Evolutionary conservation across 192 early-diverging fungal genomes (phyloP).

Genomic region (Entomortierella beljakovae): DNA sequence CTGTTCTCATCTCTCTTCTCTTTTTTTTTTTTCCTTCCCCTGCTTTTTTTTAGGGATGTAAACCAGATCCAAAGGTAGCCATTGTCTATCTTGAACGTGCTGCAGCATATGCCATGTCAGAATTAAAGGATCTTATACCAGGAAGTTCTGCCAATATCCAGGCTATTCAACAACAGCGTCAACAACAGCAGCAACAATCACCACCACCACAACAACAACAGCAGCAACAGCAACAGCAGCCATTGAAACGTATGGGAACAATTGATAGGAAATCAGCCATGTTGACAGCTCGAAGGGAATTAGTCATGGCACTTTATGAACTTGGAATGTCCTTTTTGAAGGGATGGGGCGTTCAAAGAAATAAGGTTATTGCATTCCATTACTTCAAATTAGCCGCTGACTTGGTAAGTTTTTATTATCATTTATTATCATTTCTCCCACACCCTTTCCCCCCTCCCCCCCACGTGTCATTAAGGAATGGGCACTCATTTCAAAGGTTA

Average conservation of each 20-base stretch:
- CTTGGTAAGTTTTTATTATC: constrained; percentile 46
- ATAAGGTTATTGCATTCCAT: constrained; percentile 78
- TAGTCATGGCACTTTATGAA: constrained; percentile 87
- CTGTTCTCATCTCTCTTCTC: not conserved
- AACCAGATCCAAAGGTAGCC: constrained; percentile 72
- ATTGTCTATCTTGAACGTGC: constrained; percentile 81
- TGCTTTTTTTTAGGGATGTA: constrained; percentile 61
- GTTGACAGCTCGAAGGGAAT: constrained; percentile 65
- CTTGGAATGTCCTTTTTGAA: constrained; percentile 83
- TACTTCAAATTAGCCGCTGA: constrained; percentile 88
- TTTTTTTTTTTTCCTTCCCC: not conserved
- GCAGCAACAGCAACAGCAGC: too few relatives aligned
- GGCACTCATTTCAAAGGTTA: too few relatives aligned
- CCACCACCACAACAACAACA: not conserved
- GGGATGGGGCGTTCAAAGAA: constrained; percentile 83
- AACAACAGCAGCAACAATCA: constrained; percentile 11
- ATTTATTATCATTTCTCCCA: too few relatives aligned
- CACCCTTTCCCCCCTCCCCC: too few relatives aligned
- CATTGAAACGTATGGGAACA: constrained; percentile 26
- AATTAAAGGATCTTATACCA: constrained; percentile 60
- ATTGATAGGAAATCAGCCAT: constrained; percentile 27
- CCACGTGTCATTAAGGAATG: too few relatives aligned
- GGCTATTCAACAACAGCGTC: constrained; percentile 17
- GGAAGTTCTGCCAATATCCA: constrained; percentile 24
- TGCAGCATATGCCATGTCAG: constrained; percentile 76